Evolutionary conservation across 163 green algal genomes (phyloP), one percentile per base, ranked within the genome.

Genomic region (Chloromonas sp.): DNA sequence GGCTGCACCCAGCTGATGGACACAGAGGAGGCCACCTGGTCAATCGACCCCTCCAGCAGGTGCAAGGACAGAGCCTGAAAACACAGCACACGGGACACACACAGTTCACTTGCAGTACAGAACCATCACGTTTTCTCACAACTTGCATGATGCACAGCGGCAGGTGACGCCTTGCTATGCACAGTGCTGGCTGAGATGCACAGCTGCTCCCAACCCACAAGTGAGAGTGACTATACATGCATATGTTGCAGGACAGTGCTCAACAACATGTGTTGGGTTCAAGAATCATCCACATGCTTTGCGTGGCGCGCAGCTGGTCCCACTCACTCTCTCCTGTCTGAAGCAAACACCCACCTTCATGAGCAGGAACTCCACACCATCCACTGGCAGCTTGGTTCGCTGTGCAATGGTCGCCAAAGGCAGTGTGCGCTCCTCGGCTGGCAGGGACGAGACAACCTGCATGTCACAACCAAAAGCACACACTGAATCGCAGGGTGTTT

Each of bases 321-420:
- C 36, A 36, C 36, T 36, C 36, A 36, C 36, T 36, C 36, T 36
- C 36, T 36, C 36, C 36, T 36, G 36, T 36, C 36, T 36, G 36
- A 36, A 36, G 36, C 36, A 36, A 36, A 36, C 36, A 36, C 84
- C 0, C 80, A 90, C 84, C 94, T 98, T 98, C 96, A 99, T 99
- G 14, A 99, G 91, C 84, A 99, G 92, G 86, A 98, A 98, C 91
- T 99, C 97, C 1, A 98, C 97, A 2, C 96, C 97, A 78, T 99
- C 97, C 1, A 91, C 3, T n/a, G 86, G 85, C 80, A 99, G 93
- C 91, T 98, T 97, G 70, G 97, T 98, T 66, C 91, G 89, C 70
- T 92, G 84, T 3, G 92, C 96, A 78, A 99, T 79, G 76, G 77
- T 58, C 0, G 1, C 2, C 14, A 84, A 70, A 3, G 58, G 14